phyloP scores from a whole-genome alignment of 192 early-diverging fungal genomes.

The Coemansia sp. region DNA sequence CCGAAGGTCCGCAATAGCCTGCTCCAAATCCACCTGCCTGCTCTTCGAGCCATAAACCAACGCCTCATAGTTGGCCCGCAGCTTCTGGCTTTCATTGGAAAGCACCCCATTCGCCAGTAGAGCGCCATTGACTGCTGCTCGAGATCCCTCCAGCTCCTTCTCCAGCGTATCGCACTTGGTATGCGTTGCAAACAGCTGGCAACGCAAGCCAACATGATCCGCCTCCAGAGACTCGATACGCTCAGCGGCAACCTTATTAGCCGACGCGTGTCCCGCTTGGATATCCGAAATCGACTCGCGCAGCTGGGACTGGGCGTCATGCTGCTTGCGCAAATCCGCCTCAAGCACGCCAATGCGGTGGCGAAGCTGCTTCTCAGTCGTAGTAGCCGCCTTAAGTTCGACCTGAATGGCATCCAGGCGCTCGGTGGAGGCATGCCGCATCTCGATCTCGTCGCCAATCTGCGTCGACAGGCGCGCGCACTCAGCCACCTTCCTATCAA shows the following conservation, averaged over 20 bases:
- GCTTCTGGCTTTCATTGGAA: conserved; percentile 1
- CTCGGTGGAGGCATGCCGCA: neutral
- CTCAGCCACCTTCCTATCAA: neutral
- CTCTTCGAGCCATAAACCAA: conserved; percentile 13
- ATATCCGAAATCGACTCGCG: neutral
- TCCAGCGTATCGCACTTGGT: neutral
- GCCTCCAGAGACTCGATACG: neutral
- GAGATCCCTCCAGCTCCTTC: neutral
- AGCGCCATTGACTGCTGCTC: neutral
- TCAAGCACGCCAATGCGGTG: conserved; percentile 8
- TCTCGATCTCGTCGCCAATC: neutral
- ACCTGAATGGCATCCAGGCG: neutral
- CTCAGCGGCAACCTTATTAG: neutral
- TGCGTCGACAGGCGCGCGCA: neutral
- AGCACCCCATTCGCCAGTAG: neutral
- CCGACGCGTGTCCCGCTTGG: neutral
- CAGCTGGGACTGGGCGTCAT: neutral
- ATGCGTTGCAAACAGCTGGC: neutral
- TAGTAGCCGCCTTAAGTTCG: neutral
- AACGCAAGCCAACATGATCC: neutral
- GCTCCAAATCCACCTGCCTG: conserved; percentile 32
- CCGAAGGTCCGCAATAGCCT: conserved; percentile 15
- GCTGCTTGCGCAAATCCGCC: neutral
- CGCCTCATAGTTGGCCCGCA: conserved; percentile 11
- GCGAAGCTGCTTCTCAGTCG: neutral